Conservation (phyloP, 352 stramenopile genomes). For the Phytophthora brassicae region DNA sequence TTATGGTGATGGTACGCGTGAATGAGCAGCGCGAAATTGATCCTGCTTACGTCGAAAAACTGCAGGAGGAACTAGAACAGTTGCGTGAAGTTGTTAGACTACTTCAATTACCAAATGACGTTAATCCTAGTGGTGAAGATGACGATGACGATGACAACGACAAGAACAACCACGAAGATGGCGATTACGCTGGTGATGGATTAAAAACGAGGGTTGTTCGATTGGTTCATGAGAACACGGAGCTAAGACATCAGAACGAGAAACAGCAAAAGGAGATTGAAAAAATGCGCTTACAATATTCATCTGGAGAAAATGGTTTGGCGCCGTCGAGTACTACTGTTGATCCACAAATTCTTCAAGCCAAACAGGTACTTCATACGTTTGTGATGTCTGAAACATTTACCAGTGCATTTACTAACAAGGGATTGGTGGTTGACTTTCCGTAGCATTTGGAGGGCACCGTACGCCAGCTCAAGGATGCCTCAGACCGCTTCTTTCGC, state of each 20-base stretch:
- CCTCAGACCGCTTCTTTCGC: conserved; percentile 87
- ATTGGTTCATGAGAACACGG: conserved; percentile 68
- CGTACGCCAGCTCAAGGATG: conserved; percentile 71
- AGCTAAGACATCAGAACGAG: conserved; percentile 60
- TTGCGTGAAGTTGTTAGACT: conserved; percentile 68
- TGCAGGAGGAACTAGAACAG: conserved; percentile 82
- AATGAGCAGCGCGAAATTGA: conserved; percentile 89
- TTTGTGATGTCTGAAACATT: no score
- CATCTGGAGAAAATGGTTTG: background rate
- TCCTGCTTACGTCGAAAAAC: conserved; percentile 83
- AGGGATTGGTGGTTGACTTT: background rate
- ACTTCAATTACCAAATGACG: conserved; percentile 28
- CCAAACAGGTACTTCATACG: conserved; percentile 28
- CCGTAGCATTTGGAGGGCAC: conserved; percentile 65
- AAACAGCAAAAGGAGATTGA: conserved; percentile 65
- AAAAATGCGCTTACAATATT: conserved; percentile 35
- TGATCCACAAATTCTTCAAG: conserved; percentile 32
- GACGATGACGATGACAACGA: conserved; percentile 18
- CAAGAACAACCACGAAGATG: conserved; percentile 23
- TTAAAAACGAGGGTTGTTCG: conserved; percentile 45
- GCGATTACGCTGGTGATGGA: conserved; percentile 3
- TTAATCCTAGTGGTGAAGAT: conserved; percentile 5
- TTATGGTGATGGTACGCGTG: conserved; percentile 85
- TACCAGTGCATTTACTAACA: background rate
- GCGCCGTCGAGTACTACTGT: background rate